Conservation (phyloP, 78 protist genomes). For the Dictyostelium purpureum region DNA sequence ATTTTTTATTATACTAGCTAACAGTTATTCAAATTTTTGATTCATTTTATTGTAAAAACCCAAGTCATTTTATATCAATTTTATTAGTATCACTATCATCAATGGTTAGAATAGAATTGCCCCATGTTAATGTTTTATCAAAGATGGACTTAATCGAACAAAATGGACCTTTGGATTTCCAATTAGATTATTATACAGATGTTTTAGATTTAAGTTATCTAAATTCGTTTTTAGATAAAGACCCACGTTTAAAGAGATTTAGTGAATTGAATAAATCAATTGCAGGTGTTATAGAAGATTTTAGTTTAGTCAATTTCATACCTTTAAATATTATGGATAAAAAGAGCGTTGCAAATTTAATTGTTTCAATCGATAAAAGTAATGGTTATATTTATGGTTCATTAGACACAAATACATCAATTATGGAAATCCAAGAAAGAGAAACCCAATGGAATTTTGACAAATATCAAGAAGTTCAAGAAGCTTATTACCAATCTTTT, state of each 20-base stretch:
- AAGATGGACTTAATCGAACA: conserved; percentile 95
- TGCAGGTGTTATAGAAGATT: conserved; percentile 89
- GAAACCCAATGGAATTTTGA: conserved; percentile 64
- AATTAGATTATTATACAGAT: conserved; percentile 91
- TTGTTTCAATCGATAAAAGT: conserved; percentile 79
- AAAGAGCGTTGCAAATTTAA: conserved; percentile 32
- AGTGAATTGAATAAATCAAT: conserved; percentile 75
- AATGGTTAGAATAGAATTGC: conserved; percentile 92
- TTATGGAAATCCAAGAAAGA: conserved; percentile 55
- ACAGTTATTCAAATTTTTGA: conserved; percentile 91
- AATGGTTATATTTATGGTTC: conserved; percentile 83
- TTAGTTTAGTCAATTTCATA: conserved; percentile 86
- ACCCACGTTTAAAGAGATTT: conserved; percentile 16
- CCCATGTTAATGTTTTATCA: conserved; percentile 97
- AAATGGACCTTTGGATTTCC: conserved; percentile 81
- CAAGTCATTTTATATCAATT: conserved; percentile 93
- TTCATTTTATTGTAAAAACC: conserved; percentile 90
- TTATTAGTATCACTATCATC: conserved; percentile 90
- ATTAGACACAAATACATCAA: conserved; percentile 13
- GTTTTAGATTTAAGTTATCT: conserved; percentile 73
- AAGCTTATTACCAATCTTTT: background rate
- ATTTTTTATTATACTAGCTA: conserved; percentile 23
- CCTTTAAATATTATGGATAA: conserved; percentile 83
- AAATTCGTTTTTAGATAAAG: conserved; percentile 12
- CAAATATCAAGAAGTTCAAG: conserved; percentile 58